Evolutionary conservation across 225 moss, liverwort and hornwort genomes (phyloP).

Genomic region (Anthoceros angustus): DNA sequence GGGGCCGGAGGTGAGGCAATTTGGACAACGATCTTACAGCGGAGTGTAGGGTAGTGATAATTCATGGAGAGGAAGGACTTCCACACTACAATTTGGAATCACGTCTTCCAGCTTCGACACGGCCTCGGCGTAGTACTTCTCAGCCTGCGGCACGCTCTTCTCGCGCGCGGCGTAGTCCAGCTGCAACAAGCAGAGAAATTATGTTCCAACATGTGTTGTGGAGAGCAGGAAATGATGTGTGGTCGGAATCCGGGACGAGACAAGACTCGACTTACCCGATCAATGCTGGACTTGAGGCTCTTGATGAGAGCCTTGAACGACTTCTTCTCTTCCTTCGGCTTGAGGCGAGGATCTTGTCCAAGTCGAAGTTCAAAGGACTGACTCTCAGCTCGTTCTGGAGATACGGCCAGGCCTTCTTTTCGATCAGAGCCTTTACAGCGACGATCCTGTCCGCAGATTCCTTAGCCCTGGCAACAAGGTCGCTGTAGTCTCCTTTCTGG

Average conservation of each 20-base stretch:
- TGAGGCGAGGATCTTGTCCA: conserved; percentile 33
- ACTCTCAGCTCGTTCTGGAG: conserved; percentile 71
- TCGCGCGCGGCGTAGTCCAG: conserved; percentile 59
- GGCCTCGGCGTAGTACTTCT: conserved; percentile 36
- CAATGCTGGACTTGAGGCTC: conserved; percentile 29
- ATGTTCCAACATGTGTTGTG: background rate
- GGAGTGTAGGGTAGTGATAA: no score
- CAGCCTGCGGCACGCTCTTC: conserved; percentile 44
- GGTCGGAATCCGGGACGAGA: background rate
- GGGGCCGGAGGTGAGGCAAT: no score
- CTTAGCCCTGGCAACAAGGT: conserved; percentile 41
- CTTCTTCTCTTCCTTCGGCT: conserved; percentile 44
- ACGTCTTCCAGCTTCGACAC: conserved; percentile 37
- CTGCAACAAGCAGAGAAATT: conserved; percentile 25
- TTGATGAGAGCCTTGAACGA: conserved; percentile 30
- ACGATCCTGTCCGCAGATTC: conserved; percentile 41
- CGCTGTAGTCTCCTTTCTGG: conserved; percentile 15
- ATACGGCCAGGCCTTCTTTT: conserved; percentile 87
- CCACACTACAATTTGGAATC: conserved; percentile 18
- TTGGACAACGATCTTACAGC: no score
- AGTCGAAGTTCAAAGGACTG: conserved; percentile 51
- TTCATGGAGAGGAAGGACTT: no score
- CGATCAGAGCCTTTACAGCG: conserved; percentile 50
- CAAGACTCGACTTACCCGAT: conserved; percentile 22
- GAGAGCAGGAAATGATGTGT: background rate